Percentiles rank a stretch among this genome's conserved stretches.
phyloP scores from a whole-genome alignment of 1,284 basidiomycete species.

The Apiotrichum siamense region DNA sequence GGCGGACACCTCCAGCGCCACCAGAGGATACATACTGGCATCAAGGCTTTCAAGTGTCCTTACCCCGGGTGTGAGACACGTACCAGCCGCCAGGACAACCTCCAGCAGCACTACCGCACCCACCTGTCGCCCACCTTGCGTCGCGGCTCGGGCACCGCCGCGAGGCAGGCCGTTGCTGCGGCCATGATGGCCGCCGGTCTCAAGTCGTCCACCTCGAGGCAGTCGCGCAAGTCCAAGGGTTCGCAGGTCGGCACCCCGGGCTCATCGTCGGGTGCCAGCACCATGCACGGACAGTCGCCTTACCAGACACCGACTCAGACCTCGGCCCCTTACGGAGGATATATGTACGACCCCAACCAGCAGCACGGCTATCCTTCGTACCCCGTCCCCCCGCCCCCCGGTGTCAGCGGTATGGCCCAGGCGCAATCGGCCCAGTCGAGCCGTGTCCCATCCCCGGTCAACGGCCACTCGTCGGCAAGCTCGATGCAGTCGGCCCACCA shows the following conservation, averaged over 20 bases:
- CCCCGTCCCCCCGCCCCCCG: conserved; percentile 27
- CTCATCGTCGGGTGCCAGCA: conserved; percentile 29
- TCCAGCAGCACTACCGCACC: conserved; percentile 46
- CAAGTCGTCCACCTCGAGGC: conserved; percentile 35
- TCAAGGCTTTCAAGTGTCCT: conserved; percentile 46
- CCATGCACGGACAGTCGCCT: conserved; percentile 35
- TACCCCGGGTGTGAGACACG: conserved; percentile 45
- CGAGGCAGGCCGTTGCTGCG: conserved; percentile 39
- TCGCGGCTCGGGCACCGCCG: conserved; percentile 41
- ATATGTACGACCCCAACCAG: conserved; percentile 38
- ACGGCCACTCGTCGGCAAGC: conserved; percentile 35
- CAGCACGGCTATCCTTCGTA: conserved; percentile 32
- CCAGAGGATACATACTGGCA: conserved; percentile 45
- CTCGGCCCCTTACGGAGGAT: conserved; percentile 34
- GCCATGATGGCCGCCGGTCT: conserved; percentile 46
- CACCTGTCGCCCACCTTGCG: conserved; percentile 42
- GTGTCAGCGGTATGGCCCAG: conserved; percentile 24
- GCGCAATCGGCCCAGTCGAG: conserved; percentile 36
- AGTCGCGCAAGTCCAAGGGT: conserved; percentile 42
- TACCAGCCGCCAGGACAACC: conserved; percentile 44
- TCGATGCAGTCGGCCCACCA: conserved; percentile 23
- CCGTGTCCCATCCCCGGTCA: conserved; percentile 41
- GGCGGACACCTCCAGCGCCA: conserved; percentile 45
- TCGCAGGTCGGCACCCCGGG: conserved; percentile 37
- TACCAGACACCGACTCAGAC: conserved; percentile 38